phyloP scores from a whole-genome alignment of 2,329 filamentous ascomycete species.

The Chaetomiaceae sp. region DNA sequence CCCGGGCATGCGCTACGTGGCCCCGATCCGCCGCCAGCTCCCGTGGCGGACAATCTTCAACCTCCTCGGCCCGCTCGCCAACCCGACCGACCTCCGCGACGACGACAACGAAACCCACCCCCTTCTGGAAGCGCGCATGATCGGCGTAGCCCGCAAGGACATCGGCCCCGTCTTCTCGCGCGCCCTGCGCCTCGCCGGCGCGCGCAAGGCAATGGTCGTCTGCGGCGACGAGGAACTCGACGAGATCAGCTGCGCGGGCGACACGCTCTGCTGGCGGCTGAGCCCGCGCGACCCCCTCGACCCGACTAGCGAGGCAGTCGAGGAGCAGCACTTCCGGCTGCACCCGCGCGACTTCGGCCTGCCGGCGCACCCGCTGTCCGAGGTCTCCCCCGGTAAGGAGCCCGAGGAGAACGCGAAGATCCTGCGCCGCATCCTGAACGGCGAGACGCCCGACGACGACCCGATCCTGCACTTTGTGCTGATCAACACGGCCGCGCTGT shows the following conservation, averaged over 20 bases:
- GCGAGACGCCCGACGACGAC: slow-evolving; percentile 68
- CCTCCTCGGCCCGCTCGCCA: slow-evolving; percentile 84
- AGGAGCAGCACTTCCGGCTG: slow-evolving; percentile 76
- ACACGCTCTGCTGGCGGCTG: slow-evolving; percentile 84
- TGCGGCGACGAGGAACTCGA: slow-evolving; percentile 94
- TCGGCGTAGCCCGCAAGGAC: slow-evolving; percentile 86
- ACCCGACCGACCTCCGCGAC: slow-evolving; percentile 68
- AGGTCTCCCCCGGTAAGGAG: slow-evolving; percentile 79
- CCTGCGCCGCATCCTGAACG: slow-evolving; percentile 68
- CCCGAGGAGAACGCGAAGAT: slow-evolving; percentile 85
- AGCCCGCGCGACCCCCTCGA: slow-evolving; percentile 38
- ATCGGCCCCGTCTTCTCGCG: slow-evolving; percentile 87
- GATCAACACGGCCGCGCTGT: slow-evolving; percentile 84
- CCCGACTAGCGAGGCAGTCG: slow-evolving; percentile 41
- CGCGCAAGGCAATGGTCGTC: slow-evolving; percentile 79
- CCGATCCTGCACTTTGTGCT: slow-evolving; percentile 91
- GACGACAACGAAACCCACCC: slow-evolving; percentile 18
- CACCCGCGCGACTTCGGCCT: slow-evolving; percentile 85
- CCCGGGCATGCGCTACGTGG: slow-evolving; percentile 86
- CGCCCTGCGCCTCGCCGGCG: slow-evolving; percentile 70
- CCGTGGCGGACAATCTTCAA: slow-evolving; percentile 98
- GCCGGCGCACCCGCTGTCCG: slow-evolving; percentile 63
- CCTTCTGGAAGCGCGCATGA: slow-evolving; percentile 78
- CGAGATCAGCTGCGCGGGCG: slow-evolving; percentile 87
- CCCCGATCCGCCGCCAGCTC: slow-evolving; percentile 77